Conservation (phyloP, 1,139 yeast genomes). For the Candida labiduridarum region DNA sequence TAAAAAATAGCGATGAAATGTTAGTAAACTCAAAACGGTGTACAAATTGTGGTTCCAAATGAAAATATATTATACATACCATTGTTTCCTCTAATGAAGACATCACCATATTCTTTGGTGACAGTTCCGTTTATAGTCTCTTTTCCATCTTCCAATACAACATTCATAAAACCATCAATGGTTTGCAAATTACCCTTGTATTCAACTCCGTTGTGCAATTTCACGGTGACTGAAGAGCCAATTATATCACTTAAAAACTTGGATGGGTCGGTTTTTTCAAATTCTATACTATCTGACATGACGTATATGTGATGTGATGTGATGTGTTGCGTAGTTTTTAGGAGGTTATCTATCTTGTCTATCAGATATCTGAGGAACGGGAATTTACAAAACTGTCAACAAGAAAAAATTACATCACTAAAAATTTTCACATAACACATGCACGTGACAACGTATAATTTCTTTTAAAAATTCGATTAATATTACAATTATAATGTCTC, state of each 20-base stretch:
- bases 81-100: slow-evolving; percentile 91
- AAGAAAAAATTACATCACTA: slow-evolving; percentile 1
- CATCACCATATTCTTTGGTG: slow-evolving; percentile 73
- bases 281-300: slow-evolving; percentile 12
- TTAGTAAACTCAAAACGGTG: neutral
- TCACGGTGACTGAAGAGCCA: slow-evolving; percentile 80
- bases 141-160: slow-evolving; percentile 76
- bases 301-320: neutral
- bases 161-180: slow-evolving; percentile 96
- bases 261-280: slow-evolving; percentile 59
- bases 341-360: too few species aligned
- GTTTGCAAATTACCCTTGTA: slow-evolving; percentile 77
- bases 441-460: neutral
- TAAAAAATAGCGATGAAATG: slow-evolving; percentile 16
- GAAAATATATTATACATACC: slow-evolving; percentile 50
- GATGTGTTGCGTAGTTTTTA: neutral
- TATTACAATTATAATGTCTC: neutral
- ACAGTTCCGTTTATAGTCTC: slow-evolving; percentile 64
- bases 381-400: too few species aligned
- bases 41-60: neutral
- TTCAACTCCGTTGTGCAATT: slow-evolving; percentile 83
- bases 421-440: neutral
- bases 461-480: too few species aligned
- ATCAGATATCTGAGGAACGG: too few species aligned
- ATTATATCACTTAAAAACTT: slow-evolving; percentile 76